These are phyloP conservation scores for Ophiostoma angusticollis DNA, from an alignment of 2,329 filamentous ascomycete genomes.

Conservation along the genomic window DNA sequence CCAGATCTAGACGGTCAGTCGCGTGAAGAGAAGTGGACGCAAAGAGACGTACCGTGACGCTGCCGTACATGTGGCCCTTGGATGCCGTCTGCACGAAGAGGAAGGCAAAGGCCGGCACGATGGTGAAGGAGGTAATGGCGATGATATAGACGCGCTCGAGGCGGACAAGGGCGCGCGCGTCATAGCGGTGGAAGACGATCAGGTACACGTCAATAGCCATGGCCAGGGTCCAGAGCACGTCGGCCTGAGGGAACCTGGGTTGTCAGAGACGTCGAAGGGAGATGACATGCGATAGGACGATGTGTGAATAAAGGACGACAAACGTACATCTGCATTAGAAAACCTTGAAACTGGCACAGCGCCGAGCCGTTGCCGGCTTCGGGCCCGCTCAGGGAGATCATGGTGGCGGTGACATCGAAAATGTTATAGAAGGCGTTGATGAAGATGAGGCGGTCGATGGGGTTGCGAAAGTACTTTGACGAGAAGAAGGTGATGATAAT, in stretches of 20 bases:
- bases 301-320: neutral
- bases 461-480: constrained; percentile 24
- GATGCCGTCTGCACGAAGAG: constrained; percentile 20
- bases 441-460: constrained; percentile 26
- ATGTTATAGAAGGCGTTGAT: constrained; percentile 26
- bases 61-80: constrained; percentile 24
- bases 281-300: too few relatives aligned
- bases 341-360: constrained; percentile 25
- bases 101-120: constrained; percentile 23
- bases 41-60: constrained; percentile 20
- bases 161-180: constrained; percentile 18
- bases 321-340: constrained; percentile 24
- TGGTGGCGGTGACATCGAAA: constrained; percentile 25
- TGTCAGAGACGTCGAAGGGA: neutral
- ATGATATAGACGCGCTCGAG: constrained; percentile 22
- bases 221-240: constrained; percentile 25
- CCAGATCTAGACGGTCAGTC: constrained; percentile 19
- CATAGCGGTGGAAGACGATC: constrained; percentile 24
- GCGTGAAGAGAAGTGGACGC: neutral
- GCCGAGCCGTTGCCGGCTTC: constrained; percentile 21
- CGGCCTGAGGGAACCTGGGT: constrained; percentile 25
- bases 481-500: constrained; percentile 22
- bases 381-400: constrained; percentile 26
- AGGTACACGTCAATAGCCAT: constrained; percentile 25
- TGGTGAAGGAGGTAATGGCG: constrained; percentile 19